Base-by-base conservation (phyloP, 1,139 yeast species). In the Yamadazyma aaseri region DNA sequence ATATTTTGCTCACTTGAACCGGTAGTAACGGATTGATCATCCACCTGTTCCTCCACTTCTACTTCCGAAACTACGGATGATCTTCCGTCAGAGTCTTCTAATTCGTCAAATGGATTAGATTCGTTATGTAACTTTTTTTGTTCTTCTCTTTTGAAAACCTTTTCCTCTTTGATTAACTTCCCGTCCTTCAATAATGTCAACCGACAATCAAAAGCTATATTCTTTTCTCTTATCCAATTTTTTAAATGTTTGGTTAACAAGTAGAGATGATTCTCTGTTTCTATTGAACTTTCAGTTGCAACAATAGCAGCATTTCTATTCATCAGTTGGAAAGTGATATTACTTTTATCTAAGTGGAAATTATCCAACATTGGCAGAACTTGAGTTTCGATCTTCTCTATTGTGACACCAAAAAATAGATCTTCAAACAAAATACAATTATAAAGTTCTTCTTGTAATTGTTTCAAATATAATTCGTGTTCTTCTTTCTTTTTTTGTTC, bases 341-440 rank as follows among this genome's bases (percentile, higher is more conserved):
- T 17, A 4, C 1, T 46, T 53, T 34, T 65, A 71, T 9, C 78
- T 40, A 20, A 23, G 5, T 24, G 31, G 15, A 14, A 24, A 15
- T 28, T 22, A 12, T 28, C 34, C 5, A 33, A 16, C 15, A 26
- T 18, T 17, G 30, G 28, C 6, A 41, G 47, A 8, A 60, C 64
- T 37, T 43, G 60, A 42, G 40, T 39, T 29, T 26, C 27, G 28
- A 38, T 25, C 23, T 70, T 74, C 7, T 66, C 71, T 35, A 58
- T 61, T 0, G 78, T 67, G 3, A 75, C 65, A 0, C 85, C 86
- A 33, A 72, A 65, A 30, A 75, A 72, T 2, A 76, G 64, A 40
- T 78, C 81, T 31, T 64, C 64, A 14, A 83, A 66, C 6, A 75
- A 45, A 33, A 82, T 58, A 0, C 84, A 78, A 55, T 82, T 82